Evolutionary conservation across 1,139 yeast species (phyloP), one percentile per base, ranked within the genome.

Genomic region (Blastobotrys aristatus): DNA sequence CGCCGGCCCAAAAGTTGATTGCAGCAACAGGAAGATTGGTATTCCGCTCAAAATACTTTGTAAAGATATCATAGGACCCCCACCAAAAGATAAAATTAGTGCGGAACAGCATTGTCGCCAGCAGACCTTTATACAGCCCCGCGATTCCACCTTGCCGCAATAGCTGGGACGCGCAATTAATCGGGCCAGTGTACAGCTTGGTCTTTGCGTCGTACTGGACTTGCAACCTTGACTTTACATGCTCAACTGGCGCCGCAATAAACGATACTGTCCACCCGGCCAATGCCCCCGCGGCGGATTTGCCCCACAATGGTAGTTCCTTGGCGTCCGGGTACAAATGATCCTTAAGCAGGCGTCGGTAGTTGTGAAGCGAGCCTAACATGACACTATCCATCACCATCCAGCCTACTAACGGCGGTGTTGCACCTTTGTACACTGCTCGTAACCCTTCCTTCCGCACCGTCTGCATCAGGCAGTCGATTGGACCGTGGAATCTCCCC

Each of bases 401-500:
- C 96, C 96, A 89, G 0, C 96, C 97, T 14, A 87, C 79, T 54
- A 89, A 70, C 1, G 96, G 96, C 6, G 96, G 96, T 0, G 96
- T 86, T 55, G 89, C 88, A 0, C 96, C 96, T 58, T 88, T 80
- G 63, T 87, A 88, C 47, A 88, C 77, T 0, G 95, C 96, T 24
- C 73, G 67, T 2, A 81, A 55, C 2, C 96, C 96, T 62, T 88
- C 96, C 29, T 81, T 78, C 51, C 70, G 72, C 21, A 85, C 60
- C 0, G 96, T 88, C 62, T 84, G 81, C 60, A 73, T 59, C 2
- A 85, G 80, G 65, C 95, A 86, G 62, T 88, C 95, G 59, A 85
- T 61, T 0, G 96, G 95, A 1, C 95, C 96, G 46, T 72, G 80
- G 69, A 87, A 88, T 46, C 81, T 70, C 0, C 88, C 87, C 18